Base-by-base conservation (phyloP, 2,329 filamentous ascomycete genomes). In the Sarocladium kiliense region DNA sequence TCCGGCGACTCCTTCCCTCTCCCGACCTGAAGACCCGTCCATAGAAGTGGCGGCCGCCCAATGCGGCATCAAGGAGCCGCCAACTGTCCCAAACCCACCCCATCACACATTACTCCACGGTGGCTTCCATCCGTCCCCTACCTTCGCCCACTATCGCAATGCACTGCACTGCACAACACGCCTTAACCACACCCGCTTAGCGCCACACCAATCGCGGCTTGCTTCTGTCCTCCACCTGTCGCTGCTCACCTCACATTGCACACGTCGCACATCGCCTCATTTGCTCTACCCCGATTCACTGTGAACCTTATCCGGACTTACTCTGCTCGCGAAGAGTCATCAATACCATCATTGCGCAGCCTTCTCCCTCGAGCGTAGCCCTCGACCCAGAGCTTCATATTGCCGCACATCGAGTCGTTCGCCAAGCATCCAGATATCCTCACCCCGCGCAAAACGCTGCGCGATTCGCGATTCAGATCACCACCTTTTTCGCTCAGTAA, bases 371-470 rank as follows among this genome's bases (percentile, higher is more conserved):
- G n/a, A n/a, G n/a, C n/a, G n/a, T n/a, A n/a, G n/a, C n/a, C n/a
- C n/a, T n/a, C n/a, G n/a, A n/a, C n/a, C 30, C 30, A 12, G 12
- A 32, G 30, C 30, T 12, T 32, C 7, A n/a, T 5, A n/a, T 16
- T 23, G 25, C 21, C 23, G 44, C 44, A 3, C 44, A n/a, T n/a
- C n/a, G 18, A 23, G 32, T 39, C 32, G 21, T 23, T 53, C 45
- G 23, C 36, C 6, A 16, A 19, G 16, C 36, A 16, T 16, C 36
- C 5, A 19, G 18, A 39, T 19, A 39, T 16, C 36, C 12, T 39
- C 36, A 39, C 36, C 36, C 36, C 36, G 36, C 36, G 36, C 36
- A 19, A 39, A n/a, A 5, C 9, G 16, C 12, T 82, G 16, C 36
- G 36, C 36, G 16, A 39, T 32, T 32, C 30, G 30, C 30, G 30